Evolutionary conservation across 768 basidiomycete genomes (phyloP), one percentile per base, ranked within the genome.

Genomic region (Trametes villosa): DNA sequence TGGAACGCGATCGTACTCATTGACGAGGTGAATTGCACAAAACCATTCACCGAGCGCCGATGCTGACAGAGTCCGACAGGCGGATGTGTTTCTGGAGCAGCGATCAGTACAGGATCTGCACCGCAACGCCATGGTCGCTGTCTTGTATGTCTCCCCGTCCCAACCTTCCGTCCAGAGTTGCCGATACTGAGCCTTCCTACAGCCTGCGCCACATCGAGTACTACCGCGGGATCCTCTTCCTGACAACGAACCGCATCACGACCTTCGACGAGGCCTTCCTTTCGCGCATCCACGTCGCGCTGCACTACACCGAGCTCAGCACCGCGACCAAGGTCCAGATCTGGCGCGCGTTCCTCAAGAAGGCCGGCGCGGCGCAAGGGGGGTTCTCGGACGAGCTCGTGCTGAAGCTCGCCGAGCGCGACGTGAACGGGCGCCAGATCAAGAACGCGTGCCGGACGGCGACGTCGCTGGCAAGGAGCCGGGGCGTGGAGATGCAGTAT

Each of bases 1-100:
- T 76, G 75, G 74, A 70, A 69, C 41, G 73, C 73, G 4, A 67
- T 76, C 36, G 67, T 75, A 1, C 67, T 75, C 24, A 70, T 74
- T 38, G 72, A 75, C 62, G 73, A 71, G 65, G 64, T 65, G n/a
- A 11, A 49, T 40, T 3, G 11, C 8, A 20, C 8, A 30, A 4
- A 36, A 11, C 33, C 3, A 5, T 22, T 9, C 2, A 9, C 5
- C 20, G 18, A 1, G 17, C 4, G 18, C 26, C 9, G 22, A 27
- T 9, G 12, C 22, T 40, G 3, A 40, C 13, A 7, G 13, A n/a
- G 15, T 4, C 27, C 13, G 3, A 5, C 26, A 62, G 64, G 86
- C 86, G 2, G 86, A 89, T 71, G 86, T 89, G 1, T 89, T 88
- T 81, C 78, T 89, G 31, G 86, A 89, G 67, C 81, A 84, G 68